A percentile compares a stretch with the other conserved stretches of the same genome.
Conservation (phyloP, 257 asterid species). For the Solanum clarkiae region DNA sequence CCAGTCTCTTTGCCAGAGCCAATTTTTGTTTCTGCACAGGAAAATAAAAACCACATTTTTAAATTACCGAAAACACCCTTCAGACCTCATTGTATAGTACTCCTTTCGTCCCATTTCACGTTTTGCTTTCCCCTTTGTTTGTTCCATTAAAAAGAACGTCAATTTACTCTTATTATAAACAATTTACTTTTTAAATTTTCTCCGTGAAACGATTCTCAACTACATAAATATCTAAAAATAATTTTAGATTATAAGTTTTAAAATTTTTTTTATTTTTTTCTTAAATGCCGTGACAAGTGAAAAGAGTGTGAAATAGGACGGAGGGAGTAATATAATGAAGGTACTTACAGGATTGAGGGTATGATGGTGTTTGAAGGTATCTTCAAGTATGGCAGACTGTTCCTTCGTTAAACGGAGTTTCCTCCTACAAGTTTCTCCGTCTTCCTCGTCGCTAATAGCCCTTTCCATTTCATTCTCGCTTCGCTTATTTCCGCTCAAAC, state of each 20-base stretch:
- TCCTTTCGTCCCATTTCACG: no score
- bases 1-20: slow-evolving; percentile 57
- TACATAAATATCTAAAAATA: no score
- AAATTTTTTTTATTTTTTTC: no score
- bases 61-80: neutral
- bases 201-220: no score
- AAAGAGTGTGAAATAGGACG: no score
- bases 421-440: slow-evolving; percentile 52
- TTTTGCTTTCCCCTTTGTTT: no score
- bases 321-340: no score
- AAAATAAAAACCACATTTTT: neutral
- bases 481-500: slow-evolving; percentile 52
- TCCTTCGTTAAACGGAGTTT: slow-evolving; percentile 65
- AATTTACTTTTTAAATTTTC: no score
- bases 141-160: no score
- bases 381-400: slow-evolving; percentile 75
- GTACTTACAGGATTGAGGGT: slow-evolving; percentile 66
- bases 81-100: neutral
- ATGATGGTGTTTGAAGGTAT: slow-evolving; percentile 68
- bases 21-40: slow-evolving; percentile 55
- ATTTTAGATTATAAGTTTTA: no score
- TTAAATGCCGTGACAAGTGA: accelerated
- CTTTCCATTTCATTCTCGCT: slow-evolving; percentile 50
- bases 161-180: no score
- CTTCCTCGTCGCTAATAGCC: slow-evolving; percentile 60